Percentiles rank a stretch among this genome's conserved stretches.
Evolutionary conservation across 1,284 basidiomycete species (phyloP).

Genomic region (Moesziomyces aphidis): DNA sequence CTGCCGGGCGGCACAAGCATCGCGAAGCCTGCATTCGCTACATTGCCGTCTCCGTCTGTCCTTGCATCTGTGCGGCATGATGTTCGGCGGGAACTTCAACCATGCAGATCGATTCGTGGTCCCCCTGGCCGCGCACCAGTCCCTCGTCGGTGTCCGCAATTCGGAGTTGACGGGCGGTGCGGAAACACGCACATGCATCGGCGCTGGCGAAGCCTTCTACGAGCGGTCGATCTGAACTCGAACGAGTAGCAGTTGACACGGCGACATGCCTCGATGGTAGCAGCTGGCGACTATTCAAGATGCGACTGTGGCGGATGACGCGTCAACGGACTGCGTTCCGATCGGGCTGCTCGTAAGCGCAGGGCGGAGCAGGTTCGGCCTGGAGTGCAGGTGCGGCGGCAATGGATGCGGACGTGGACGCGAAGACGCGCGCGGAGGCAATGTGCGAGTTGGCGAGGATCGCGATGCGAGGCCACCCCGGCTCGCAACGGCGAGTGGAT

Average conservation of each 20-base stretch:
- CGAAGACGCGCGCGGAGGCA: neutral
- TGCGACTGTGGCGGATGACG: neutral
- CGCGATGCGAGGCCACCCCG: conserved; percentile 14
- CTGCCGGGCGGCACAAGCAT: neutral
- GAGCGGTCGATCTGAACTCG: neutral
- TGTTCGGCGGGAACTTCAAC: too few relatives aligned
- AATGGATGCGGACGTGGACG: neutral
- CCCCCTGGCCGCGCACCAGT: too few relatives aligned
- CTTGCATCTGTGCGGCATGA: neutral
- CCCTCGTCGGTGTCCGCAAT: too few relatives aligned
- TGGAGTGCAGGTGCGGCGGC: neutral
- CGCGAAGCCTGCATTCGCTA: neutral
- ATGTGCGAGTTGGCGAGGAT: conserved; percentile 2
- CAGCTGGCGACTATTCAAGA: neutral
- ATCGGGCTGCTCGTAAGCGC: too few relatives aligned
- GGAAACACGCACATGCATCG: neutral
- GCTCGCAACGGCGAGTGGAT: conserved; percentile 3
- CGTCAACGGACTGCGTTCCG: neutral
- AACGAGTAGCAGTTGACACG: neutral
- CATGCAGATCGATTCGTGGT: too few relatives aligned
- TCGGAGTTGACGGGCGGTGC: too few relatives aligned
- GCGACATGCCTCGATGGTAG: neutral
- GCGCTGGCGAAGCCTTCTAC: neutral
- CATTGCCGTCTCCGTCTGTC: neutral
- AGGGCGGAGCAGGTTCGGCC: too few relatives aligned